Evolutionary conservation across 2,329 filamentous ascomycete species (phyloP).

Genomic region (Cladophialophora chaetospira): DNA sequence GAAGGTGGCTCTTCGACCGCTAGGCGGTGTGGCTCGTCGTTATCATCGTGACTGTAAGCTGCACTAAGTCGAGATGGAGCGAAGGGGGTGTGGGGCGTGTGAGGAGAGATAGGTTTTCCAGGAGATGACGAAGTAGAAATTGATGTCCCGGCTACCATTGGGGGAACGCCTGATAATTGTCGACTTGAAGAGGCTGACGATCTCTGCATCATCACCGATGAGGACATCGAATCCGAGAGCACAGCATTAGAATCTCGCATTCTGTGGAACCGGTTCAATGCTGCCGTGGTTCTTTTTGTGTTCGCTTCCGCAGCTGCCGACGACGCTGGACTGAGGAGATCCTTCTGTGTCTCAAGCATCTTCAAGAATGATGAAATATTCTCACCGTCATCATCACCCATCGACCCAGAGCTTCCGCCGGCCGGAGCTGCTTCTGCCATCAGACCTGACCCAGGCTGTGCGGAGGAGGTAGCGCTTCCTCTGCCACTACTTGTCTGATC

Average conservation of each 20-base stretch:
- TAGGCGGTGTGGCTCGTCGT: constrained; percentile 37
- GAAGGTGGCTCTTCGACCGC: constrained; percentile 34
- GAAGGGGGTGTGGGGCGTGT: constrained; percentile 89
- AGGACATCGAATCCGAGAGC: constrained; percentile 90
- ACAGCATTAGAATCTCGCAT: constrained; percentile 89
- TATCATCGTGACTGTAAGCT: constrained; percentile 59
- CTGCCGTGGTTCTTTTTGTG: constrained; percentile 73
- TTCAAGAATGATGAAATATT: constrained; percentile 94
- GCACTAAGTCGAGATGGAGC: constrained; percentile 92
- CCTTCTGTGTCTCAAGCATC: constrained; percentile 82
- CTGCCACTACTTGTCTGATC: constrained; percentile 61
- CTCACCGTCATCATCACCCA: constrained; percentile 75
- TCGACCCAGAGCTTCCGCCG: constrained; percentile 64
- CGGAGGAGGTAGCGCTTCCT: constrained; percentile 54
- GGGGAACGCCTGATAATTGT: constrained; percentile 66
- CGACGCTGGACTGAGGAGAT: constrained; percentile 70
- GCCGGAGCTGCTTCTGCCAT: constrained; percentile 64
- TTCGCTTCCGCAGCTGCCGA: constrained; percentile 63
- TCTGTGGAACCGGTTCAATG: constrained; percentile 79
- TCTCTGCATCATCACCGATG: constrained; percentile 79
- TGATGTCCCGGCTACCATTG: constrained; percentile 65
- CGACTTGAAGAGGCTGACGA: constrained; percentile 78
- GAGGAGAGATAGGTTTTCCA: constrained; percentile 83
- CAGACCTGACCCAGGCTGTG: constrained; percentile 74
- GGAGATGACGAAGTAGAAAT: constrained; percentile 86